These are phyloP conservation scores for Claviceps capensis DNA, from an alignment of 2,329 filamentous ascomycete species.

Conservation along the genomic window DNA sequence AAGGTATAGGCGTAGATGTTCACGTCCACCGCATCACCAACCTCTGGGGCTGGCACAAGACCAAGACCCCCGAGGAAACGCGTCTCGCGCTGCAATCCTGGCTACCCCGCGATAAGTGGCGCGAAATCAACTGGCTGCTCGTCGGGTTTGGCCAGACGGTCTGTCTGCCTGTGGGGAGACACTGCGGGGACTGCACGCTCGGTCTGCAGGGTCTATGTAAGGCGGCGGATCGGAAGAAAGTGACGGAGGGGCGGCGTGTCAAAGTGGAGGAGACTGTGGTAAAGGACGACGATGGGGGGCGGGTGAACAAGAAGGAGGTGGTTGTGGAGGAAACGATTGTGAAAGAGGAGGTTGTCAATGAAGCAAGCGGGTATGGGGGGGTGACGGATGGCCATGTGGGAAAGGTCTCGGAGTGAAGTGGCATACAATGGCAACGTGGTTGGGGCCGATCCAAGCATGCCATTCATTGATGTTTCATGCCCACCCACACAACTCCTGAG, in stretches of 20 bases:
- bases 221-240: constrained; percentile 53
- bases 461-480: no score
- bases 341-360: constrained; percentile 8
- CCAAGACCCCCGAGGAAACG: constrained; percentile 70
- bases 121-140: constrained; percentile 80
- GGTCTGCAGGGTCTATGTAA: constrained; percentile 64
- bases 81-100: constrained; percentile 61
- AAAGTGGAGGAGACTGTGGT: constrained; percentile 14
- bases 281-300: constrained; percentile 13
- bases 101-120: constrained; percentile 76
- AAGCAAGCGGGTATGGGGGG: neutral
- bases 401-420: no score
- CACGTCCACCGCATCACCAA: constrained; percentile 94
- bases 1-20: constrained; percentile 85
- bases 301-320: constrained; percentile 12
- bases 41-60: constrained; percentile 83
- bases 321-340: constrained; percentile 10
- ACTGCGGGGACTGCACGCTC: constrained; percentile 77
- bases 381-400: no score
- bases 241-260: constrained; percentile 39
- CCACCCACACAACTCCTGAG: no score
- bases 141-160: constrained; percentile 82
- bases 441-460: no score
- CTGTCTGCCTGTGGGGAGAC: constrained; percentile 64
- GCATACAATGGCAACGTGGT: no score